Base-by-base conservation (phyloP, 225 moss, liverwort and hornwort genomes). In the Polytrichum commune region DNA sequence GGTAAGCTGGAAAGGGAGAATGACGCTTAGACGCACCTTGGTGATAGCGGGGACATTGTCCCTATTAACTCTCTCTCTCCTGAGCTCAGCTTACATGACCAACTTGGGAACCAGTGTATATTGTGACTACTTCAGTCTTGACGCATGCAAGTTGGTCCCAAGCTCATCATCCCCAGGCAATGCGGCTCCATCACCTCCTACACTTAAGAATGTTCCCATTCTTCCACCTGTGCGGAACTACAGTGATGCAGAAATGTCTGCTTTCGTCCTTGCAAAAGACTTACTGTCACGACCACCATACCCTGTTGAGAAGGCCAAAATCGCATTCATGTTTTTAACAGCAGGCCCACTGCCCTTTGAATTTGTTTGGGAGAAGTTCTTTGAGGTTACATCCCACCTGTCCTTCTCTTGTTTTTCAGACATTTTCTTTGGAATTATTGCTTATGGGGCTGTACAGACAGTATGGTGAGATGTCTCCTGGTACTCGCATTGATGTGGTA, bases 251-350 rank as follows among this genome's bases (percentile, higher is more conserved):
- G 86, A 86, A 53, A 67, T 86, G 23, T 64, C 80, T 5, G 72
- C 86, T 13, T 80, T 80, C 55, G 83, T 83, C 46, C 62, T 83
- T 23, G 83, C 80, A 19, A 73, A 74, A 62, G 83, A 86, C 13
- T 62, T 80, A 57, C 55, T 83, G 22, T 80, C 80, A 22, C 75
- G 73, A 38, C 75, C 86, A 6, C 27, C 27, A 60, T 22, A 30
- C 28, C 25, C 65, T 19, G 65, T 72, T 62, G 78, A 57, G 53
- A 63, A 73, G n/a, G n/a, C 74, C 27, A 86, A 83, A 73, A 55
- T 88, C 5, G 88, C 88, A 54, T 88, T 85, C 56, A 76, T 88
- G 85, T 88, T 88, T 65, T 75, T 88, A 29, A 88, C 88, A 26
- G 73, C 71, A 29, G 80, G 69, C 46, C n/a, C 70, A 28, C 54